Conservation (phyloP, 1,139 yeast species). For the Debaryomyces psychrophilus region DNA sequence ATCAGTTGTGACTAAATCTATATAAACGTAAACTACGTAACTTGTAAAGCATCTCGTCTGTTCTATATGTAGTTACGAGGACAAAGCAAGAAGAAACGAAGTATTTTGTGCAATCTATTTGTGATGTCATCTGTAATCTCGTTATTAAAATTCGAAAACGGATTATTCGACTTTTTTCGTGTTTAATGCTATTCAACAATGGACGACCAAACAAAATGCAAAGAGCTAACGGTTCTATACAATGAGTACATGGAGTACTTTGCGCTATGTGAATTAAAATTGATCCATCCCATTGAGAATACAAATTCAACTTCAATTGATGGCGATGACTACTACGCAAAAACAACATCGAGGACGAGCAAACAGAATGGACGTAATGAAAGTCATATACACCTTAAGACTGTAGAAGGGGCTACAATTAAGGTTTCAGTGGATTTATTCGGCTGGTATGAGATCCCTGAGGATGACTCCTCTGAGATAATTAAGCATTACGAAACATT, state of each 20-base stretch:
- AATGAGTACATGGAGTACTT: conserved; percentile 36
- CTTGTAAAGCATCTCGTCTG: neutral
- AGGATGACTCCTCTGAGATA: conserved; percentile 9
- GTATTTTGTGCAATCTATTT: conserved; percentile 1
- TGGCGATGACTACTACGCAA: conserved; percentile 9
- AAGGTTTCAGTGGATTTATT: conserved; percentile 31
- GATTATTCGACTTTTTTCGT: neutral
- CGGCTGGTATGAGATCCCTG: conserved; percentile 38
- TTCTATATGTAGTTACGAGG: no score
- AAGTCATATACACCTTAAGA: conserved; percentile 21
- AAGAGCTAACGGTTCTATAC: conserved; percentile 30
- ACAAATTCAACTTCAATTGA: neutral
- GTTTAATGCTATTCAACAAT: neutral
- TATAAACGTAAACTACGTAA: neutral
- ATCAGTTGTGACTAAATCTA: conserved; percentile 56
- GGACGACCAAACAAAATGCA: conserved; percentile 7
- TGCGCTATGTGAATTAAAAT: conserved; percentile 22
- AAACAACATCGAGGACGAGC: conserved; percentile 9
- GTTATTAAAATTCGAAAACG: neutral
- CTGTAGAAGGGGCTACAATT: conserved; percentile 24
- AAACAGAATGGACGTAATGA: conserved; percentile 13
- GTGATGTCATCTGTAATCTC: neutral
- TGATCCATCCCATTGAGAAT: neutral
- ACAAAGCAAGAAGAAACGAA: neutral
- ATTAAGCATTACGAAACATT: conserved; percentile 41